These are phyloP conservation scores for Lantana camara DNA, from an alignment of 257 asterid genomes.

Conservation along the genomic window DNA sequence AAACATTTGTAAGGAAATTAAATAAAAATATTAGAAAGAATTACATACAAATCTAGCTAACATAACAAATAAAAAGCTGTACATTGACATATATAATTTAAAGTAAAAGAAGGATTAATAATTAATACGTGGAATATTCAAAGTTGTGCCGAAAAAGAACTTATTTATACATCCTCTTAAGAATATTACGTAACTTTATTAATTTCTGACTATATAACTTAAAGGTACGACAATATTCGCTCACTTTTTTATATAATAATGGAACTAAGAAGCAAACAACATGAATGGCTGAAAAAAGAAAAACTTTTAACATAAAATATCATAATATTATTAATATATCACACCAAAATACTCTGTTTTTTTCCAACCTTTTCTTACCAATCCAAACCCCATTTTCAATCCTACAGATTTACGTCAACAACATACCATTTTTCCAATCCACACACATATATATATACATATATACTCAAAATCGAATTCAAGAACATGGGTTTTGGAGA, in stretches of 20 bases:
- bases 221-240: background rate
- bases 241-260: background rate
- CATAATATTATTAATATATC: constrained; percentile 38
- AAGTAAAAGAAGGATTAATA: no score
- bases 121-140: no score
- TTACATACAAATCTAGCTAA: no score
- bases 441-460: no score
- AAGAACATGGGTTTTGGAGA: constrained; percentile 39
- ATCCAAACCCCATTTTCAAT: constrained; percentile 27
- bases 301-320: no score
- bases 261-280: constrained; percentile 21
- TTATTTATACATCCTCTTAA: no score
- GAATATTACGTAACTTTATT: no score
- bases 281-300: constrained; percentile 43
- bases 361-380: constrained; percentile 31
- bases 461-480: background rate
- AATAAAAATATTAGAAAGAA: no score
- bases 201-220: background rate
- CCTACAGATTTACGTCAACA: constrained; percentile 28
- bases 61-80: no score
- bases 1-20: no score
- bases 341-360: background rate
- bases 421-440: constrained; percentile 21
- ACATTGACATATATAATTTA: no score
- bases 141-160: no score